Evolutionary conservation across 2,329 filamentous ascomycete genomes (phyloP).

Genomic region (Tolypocladium ovalisporum): DNA sequence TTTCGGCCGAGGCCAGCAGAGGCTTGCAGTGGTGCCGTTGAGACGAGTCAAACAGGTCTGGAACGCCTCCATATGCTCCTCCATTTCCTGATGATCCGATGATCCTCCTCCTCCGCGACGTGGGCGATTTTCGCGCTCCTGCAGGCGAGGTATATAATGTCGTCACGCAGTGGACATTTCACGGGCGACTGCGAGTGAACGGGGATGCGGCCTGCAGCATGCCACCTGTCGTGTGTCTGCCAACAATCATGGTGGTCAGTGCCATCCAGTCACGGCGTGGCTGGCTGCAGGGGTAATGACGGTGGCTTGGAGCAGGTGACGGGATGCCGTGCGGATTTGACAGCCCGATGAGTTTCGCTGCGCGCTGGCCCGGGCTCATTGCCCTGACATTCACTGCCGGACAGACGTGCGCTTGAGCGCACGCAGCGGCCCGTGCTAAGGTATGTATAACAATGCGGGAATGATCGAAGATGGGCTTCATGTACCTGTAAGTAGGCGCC

Average conservation of each 20-base stretch:
- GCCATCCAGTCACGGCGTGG: constrained; percentile 1
- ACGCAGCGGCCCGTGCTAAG: neutral
- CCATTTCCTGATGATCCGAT: too few species aligned
- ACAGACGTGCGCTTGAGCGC: neutral
- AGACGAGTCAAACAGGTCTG: neutral
- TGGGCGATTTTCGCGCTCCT: neutral
- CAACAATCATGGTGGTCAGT: neutral
- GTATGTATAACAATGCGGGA: neutral
- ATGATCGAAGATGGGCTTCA: neutral
- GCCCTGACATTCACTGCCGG: neutral
- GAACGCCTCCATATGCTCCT: neutral
- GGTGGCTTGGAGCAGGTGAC: constrained; percentile 1
- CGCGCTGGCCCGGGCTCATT: neutral
- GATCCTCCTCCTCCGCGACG: neutral
- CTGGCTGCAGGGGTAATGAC: constrained; percentile 1
- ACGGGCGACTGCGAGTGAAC: neutral
- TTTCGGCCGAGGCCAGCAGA: neutral
- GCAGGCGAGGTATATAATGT: neutral
- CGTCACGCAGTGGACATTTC: neutral
- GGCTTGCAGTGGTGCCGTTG: neutral
- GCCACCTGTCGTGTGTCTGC: neutral
- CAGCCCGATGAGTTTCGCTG: neutral
- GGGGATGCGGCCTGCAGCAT: neutral
- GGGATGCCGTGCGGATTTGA: neutral
- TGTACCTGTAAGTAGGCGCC: neutral